Evolutionary conservation across 305 asterid genomes (phyloP).

Genomic region (Fraxinus greggii): DNA sequence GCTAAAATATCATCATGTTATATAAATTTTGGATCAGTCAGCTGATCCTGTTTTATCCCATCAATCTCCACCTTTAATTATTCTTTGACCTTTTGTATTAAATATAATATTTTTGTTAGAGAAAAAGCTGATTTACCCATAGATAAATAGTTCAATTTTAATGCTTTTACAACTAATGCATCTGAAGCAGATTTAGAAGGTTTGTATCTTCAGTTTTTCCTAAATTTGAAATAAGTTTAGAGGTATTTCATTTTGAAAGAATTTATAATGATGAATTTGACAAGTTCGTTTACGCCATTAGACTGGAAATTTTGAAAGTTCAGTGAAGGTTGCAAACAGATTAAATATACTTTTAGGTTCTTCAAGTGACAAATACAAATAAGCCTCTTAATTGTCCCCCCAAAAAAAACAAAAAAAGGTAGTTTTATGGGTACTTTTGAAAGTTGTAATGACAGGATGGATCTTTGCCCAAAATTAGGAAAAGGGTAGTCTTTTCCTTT

Average conservation of each 20-base stretch:
- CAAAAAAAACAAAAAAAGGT: neutral
- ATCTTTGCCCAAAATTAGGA: neutral
- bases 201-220: neutral
- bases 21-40: neutral
- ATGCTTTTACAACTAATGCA: neutral
- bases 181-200: neutral
- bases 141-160: neutral
- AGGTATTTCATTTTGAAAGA: neutral
- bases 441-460: neutral
- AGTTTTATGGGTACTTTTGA: neutral
- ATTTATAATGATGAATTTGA: neutral
- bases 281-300: neutral
- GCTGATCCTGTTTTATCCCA: neutral
- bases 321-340: neutral
- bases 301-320: neutral
- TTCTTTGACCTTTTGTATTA: neutral
- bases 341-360: neutral
- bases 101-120: neutral
- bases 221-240: neutral
- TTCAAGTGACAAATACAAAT: neutral
- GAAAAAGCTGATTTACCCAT: neutral
- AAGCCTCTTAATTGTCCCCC: neutral
- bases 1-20: neutral
- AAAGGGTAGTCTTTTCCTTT: neutral
- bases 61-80: neutral